Evolutionary conservation across 2,329 filamentous ascomycete species (phyloP), one percentile per base, ranked within the genome.

Genomic region (Coniochaeta sp.): DNA sequence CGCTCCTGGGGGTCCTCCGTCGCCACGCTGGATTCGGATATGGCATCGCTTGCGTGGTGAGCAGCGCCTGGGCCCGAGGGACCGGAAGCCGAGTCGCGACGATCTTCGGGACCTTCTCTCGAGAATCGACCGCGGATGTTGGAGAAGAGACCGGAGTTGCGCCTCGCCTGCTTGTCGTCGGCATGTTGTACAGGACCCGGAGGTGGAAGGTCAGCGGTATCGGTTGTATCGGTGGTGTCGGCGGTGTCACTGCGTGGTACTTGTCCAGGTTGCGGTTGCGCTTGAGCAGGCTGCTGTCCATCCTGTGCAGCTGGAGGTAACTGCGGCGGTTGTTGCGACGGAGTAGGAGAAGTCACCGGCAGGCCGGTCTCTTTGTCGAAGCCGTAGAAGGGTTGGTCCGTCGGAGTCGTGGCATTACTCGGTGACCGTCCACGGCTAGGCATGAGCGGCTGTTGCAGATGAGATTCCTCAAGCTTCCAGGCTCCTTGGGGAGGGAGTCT

Each of bases 381-480:
- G 8, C 68, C 73, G 50, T 67, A 71, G 38, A 62, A 65, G 1
- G 61, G 69, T n/a, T n/a, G n/a, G n/a, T n/a, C n/a, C 59, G 58
- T 62, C 51, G 45, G 49, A 31, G 33, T 53, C 18, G 56, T 28
- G 16, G 63, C 48, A 28, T 57, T 61, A 47, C 61, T 63, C 1
- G 65, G 60, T 9, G 66, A 67, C 9, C 67, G 65, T 40, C 69
- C 66, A 16, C 67, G 66, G 28, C 68, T 66, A 3, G 67, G 61
- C 16, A 72, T 65, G 6, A 81, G 67, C 24, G 79, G 79, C 55
- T 78, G 72, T 1, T 72, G 65, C 31, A 82, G 65, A 53, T 77
- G 71, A 10, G 79, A 82, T 63, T 81, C 77, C 55, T 81, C 71
- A 6, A 78, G 63, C 48, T 74, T 77, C 78, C 79, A 82, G 16